Evolutionary conservation across 1,284 basidiomycete species (phyloP).

Genomic region (Gymnopus androsaceus): DNA sequence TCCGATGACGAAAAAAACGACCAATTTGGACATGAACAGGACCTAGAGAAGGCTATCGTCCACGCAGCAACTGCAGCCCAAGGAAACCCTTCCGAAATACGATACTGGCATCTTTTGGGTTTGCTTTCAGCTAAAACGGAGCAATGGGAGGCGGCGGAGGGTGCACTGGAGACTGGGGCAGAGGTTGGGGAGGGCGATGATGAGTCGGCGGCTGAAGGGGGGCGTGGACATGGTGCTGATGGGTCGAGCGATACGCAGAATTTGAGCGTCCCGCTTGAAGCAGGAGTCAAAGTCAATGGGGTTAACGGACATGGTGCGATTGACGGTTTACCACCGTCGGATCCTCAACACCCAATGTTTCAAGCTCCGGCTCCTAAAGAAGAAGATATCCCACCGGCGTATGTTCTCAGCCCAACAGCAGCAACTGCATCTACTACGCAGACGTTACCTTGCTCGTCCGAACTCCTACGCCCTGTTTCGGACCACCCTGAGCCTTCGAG

Average conservation of each 20-base stretch:
- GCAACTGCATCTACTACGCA: slow-evolving; percentile 27
- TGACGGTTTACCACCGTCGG: slow-evolving; percentile 21
- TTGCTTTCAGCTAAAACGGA: slow-evolving; percentile 79
- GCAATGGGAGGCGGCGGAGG: slow-evolving; percentile 80
- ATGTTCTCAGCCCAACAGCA: slow-evolving; percentile 27
- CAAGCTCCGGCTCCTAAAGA: background rate
- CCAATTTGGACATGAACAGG: slow-evolving; percentile 54
- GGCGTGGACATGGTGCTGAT: background rate
- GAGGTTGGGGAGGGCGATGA: slow-evolving; percentile 45
- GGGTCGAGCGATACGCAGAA: background rate
- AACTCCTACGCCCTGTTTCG: slow-evolving; percentile 53
- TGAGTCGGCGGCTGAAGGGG: slow-evolving; percentile 6
- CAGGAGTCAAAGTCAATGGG: background rate
- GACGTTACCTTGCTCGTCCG: slow-evolving; percentile 46
- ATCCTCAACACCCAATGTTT: slow-evolving; percentile 2
- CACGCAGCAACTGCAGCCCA: slow-evolving; percentile 10
- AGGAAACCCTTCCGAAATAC: slow-evolving; percentile 7
- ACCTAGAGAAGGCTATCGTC: slow-evolving; percentile 2
- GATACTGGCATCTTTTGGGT: slow-evolving; percentile 29
- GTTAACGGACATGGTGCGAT: background rate
- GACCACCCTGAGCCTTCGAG: slow-evolving; percentile 56
- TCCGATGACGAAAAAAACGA: slow-evolving; percentile 16
- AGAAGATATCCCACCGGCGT: slow-evolving; percentile 16
- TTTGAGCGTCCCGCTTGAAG: background rate
- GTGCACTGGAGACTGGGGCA: slow-evolving; percentile 75